Base-by-base conservation (phyloP, 2,329 filamentous ascomycete species). In the Lachnellula subtilissima region DNA sequence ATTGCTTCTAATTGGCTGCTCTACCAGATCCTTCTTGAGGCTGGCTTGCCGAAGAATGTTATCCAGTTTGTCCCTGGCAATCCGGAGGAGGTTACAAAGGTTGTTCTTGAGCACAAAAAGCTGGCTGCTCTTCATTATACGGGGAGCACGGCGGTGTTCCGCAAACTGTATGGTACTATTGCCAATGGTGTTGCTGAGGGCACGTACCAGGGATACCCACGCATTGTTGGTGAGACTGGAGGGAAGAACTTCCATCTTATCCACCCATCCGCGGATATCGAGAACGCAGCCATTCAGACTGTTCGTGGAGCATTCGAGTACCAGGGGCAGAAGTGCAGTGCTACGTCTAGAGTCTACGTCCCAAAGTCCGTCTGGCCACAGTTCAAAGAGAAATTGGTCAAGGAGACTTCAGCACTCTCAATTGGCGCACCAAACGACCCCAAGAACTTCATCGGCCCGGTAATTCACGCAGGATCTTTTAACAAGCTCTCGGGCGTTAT, bases 121-220 rank as follows among this genome's bases (percentile, higher is more conserved):
- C 94, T 97, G 66, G 87, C 92, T 8, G 88, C 89, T n/a, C 83
- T 97, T 22, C 91, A 97, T 78, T 97, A 92, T 78, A 97, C 92
- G 0, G 93, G 93, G 59, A 94, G 88, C 76, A 97, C 93, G 0
- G 84, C 85, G 50, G 89, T 97, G 32, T 97, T 97, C 85, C 87
- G 91, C 60, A 84, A 85, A 68, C 79, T 97, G 12, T 96, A 95
- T 71, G 90, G 90, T 17, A 83, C 90, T 71, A 96, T 97, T 66
- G 89, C 90, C 11, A 78, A 82, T 61, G 89, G 89, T 42, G 86
- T 95, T 19, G 88, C 89, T 5, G 85, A 91, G 68, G 90, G 88
- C 61, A 87, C 84, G 57, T 97, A 96, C 76, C 79, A 80, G 61
- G 85, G 87, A 65, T 97, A 97, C 74, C 91, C 91, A 47, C 86